These are phyloP conservation scores for Cairneyella variabilis DNA, from an alignment of 495 filamentous ascomycete genomes.

Conservation along the genomic window DNA sequence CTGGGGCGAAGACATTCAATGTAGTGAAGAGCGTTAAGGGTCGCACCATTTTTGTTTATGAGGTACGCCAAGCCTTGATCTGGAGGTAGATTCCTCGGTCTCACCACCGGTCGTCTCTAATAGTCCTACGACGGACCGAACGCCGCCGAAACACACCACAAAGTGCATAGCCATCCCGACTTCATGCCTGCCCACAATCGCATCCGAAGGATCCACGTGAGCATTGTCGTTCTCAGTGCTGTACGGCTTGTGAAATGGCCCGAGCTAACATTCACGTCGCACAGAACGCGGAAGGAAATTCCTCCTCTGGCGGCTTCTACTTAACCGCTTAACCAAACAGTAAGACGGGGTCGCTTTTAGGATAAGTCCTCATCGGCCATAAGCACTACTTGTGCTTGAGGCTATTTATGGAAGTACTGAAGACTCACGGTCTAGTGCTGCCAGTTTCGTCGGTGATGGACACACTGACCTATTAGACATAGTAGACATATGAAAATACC, in stretches of 20 bases:
- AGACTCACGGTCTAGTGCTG: too few species aligned
- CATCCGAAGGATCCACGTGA: not conserved
- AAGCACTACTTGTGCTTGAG: too few species aligned
- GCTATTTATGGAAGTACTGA: too few species aligned
- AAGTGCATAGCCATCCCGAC: not conserved
- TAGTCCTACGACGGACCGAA: not conserved
- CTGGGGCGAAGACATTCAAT: not conserved
- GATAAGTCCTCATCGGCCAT: too few species aligned
- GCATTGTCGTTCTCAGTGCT: not conserved
- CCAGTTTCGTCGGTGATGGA: too few species aligned
- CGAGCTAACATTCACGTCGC: not conserved
- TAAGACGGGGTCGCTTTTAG: too few species aligned
- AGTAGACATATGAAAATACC: too few species aligned
- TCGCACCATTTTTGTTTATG: not conserved
- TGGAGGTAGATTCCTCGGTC: not conserved
- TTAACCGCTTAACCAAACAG: not conserved
- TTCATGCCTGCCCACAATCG: not conserved
- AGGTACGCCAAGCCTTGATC: not conserved
- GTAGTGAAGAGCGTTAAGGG: not conserved
- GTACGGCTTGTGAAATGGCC: not conserved
- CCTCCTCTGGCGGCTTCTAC: not conserved
- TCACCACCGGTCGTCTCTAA: not conserved
- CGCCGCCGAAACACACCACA: not conserved
- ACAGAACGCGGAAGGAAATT: not conserved
- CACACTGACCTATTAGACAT: too few species aligned